Percentiles rank a stretch among this genome's conserved stretches.
Conservation (phyloP, 1,139 yeast genomes). For the Yamadazyma songkhlaensis region DNA sequence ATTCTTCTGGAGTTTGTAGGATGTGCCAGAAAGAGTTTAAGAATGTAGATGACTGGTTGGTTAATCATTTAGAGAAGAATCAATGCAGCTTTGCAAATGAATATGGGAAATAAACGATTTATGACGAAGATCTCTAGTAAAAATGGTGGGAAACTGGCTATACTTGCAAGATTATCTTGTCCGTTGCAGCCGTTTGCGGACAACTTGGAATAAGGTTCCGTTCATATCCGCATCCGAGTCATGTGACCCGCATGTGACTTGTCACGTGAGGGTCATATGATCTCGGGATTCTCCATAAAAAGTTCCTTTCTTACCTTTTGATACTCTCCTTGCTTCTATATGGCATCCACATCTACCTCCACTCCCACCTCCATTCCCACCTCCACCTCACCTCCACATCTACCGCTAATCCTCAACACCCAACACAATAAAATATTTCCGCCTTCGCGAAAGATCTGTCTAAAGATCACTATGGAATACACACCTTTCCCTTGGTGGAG, state of each 20-base stretch:
- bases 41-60: constrained; percentile 78
- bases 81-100: constrained; percentile 40
- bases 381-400: neutral
- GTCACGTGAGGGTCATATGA: neutral
- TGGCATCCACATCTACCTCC: no score
- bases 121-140: neutral
- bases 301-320: no score
- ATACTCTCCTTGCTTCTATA: no score
- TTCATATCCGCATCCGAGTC: neutral
- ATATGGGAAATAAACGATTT: constrained; percentile 11
- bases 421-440: neutral
- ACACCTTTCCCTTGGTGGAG: constrained; percentile 27
- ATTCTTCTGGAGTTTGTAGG: constrained; percentile 71
- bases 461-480: constrained; percentile 4
- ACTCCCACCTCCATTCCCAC: no score
- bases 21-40: constrained; percentile 65
- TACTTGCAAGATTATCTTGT: no score
- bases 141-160: no score
- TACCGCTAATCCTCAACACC: neutral
- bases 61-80: constrained; percentile 63
- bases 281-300: no score
- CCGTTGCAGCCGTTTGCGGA: neutral
- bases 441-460: neutral
- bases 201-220: neutral
- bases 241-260: neutral